Base-by-base conservation (phyloP, 768 basidiomycete species). In the Boletus sp. region DNA sequence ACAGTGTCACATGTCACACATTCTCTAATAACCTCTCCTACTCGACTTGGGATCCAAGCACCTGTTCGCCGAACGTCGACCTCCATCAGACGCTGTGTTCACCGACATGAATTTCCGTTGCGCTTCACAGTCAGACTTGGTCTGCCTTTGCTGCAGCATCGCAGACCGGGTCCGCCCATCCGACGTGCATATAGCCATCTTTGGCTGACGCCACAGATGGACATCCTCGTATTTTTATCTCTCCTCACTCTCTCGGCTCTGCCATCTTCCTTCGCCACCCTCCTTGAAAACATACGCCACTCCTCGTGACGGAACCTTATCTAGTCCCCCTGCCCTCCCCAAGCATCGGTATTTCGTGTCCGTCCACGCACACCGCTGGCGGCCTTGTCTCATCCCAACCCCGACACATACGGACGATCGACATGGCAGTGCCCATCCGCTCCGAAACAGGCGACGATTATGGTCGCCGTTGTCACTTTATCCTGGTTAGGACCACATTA, bases 1-100 rank as follows among this genome's bases (percentile, higher is more conserved):
- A 67, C 67, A 21, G 0, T 15, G 58, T 63, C 55, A 70, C 63
- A 29, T 3, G 48, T 62, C 56, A 62, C 62, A 15, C 39, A 11
- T 23, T 3, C 19, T 29, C 29, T 17, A 27, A 34, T 34, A 23
- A 6, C 21, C 2, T 17, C 6, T 11, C 9, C 37, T 15, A 33
- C 2, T 21, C 44, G 5, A 7, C 7, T 9, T 32, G 7, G 44
- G 14, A 17, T 27, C 19, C 45, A 2, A 19, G 11, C 0, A 21
- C 40, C 15, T 15, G 23, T 8, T 14, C 40, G 7, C n/a, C 21
- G 19, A 14, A 34, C 10, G 32, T 23, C 46, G 33, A 10, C 5
- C 21, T 23, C 23, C 4, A n/a, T 10, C n/a, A 38, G 17, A 29
- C 37, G 13, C 27, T 15, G 47, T 3, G 2, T 15, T 9, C 4